A percentile compares a stretch with the other conserved stretches of the same genome.
These are phyloP conservation scores for Colletotrichum shisoi DNA, from an alignment of 2,329 filamentous ascomycete genomes.

Conservation along the genomic window DNA sequence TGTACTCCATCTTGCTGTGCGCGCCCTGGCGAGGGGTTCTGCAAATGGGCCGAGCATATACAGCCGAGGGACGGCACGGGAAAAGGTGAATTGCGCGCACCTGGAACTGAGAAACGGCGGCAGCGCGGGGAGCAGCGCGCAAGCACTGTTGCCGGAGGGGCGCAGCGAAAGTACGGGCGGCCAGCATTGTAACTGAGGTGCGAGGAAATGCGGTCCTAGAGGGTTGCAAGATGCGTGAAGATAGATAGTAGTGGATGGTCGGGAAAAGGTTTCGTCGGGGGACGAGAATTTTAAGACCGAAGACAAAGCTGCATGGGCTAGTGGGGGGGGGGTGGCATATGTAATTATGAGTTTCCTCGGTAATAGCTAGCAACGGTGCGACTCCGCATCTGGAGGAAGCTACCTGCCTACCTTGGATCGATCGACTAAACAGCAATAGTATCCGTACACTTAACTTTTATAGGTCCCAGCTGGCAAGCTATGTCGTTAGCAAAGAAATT, in stretches of 20 bases:
- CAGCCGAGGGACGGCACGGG: slow-evolving; percentile 41
- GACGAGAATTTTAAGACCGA: slow-evolving; percentile 33
- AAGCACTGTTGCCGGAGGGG: slow-evolving; percentile 81
- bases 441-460: no score
- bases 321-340: no score
- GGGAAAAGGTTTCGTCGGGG: slow-evolving; percentile 23
- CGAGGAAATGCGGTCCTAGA: slow-evolving; percentile 36
- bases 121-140: slow-evolving; percentile 69
- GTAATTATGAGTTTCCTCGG: no score
- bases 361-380: no score
- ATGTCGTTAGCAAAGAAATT: no score
- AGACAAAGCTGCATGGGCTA: no score
- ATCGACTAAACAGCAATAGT: no score
- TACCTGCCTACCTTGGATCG: no score
- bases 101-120: slow-evolving; percentile 61
- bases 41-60: slow-evolving; percentile 40
- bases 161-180: slow-evolving; percentile 78
- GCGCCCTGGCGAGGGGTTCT: slow-evolving; percentile 14
- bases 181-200: slow-evolving; percentile 73
- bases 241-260: slow-evolving; percentile 36
- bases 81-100: slow-evolving; percentile 56
- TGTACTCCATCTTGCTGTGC: slow-evolving; percentile 16
- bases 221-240: slow-evolving; percentile 41
- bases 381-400: no score
- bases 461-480: no score